These are phyloP conservation scores for Albatrellus ellisii DNA, from an alignment of 768 basidiomycete species.

Conservation along the genomic window DNA sequence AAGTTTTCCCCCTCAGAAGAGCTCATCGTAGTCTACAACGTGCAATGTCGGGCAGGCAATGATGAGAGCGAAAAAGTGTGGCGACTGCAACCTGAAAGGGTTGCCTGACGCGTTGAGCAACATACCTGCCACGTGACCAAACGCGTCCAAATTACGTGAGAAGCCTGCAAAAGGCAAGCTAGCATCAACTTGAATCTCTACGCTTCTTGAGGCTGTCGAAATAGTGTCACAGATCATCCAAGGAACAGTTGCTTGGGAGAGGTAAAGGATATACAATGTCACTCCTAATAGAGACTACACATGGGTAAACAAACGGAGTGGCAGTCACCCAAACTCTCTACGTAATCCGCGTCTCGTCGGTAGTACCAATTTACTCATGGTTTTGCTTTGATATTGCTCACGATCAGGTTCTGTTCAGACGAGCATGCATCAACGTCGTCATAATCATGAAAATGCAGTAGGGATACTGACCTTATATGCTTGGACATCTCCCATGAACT, in stretches of 20 bases:
- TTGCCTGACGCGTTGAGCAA: not conserved
- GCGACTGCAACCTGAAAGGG: conserved; percentile 1
- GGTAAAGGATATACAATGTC: too few species aligned
- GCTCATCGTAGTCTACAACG: conserved; percentile 34
- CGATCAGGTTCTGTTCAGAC: conserved; percentile 67
- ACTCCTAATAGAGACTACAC: too few species aligned
- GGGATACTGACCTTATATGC: conserved; percentile 62
- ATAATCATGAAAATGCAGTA: not conserved
- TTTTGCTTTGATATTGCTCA: conserved; percentile 52
- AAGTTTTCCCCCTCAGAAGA: conserved; percentile 65
- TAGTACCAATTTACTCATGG: conserved; percentile 25
- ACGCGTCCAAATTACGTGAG: too few species aligned
- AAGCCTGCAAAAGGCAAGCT: too few species aligned
- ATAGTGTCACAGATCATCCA: too few species aligned
- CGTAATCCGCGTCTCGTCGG: too few species aligned
- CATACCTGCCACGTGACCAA: too few species aligned
- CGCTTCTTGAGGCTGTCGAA: too few species aligned
- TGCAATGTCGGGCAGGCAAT: not conserved
- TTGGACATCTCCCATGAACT: conserved; percentile 85
- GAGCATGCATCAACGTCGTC: conserved; percentile 9
- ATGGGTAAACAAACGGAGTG: too few species aligned
- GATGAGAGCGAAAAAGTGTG: not conserved
- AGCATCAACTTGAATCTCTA: too few species aligned
- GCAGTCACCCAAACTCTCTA: too few species aligned
- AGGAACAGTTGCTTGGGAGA: too few species aligned